Evolutionary conservation across 768 basidiomycete genomes (phyloP).

Genomic region (Phlebiopsis flavidoalba): DNA sequence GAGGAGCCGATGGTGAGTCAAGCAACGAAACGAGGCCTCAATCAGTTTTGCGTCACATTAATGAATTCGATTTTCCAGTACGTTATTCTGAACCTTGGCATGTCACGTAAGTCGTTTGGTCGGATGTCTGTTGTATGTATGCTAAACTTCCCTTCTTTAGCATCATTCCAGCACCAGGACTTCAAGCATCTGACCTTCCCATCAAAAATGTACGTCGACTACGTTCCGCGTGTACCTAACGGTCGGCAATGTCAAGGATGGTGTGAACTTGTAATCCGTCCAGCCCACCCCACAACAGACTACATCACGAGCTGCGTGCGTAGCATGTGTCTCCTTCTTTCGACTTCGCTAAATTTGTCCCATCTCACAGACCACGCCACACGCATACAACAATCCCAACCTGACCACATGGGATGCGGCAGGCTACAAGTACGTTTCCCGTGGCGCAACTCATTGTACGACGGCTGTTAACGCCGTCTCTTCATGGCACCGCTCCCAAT

Average conservation of each 20-base stretch:
- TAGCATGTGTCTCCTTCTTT: neutral
- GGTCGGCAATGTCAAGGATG: slow-evolving; percentile 58
- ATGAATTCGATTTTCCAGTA: slow-evolving; percentile 39
- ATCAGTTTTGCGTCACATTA: no score
- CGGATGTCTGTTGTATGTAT: neutral
- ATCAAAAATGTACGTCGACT: slow-evolving; percentile 78
- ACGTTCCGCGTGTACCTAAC: slow-evolving; percentile 87
- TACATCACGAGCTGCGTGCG: slow-evolving; percentile 74
- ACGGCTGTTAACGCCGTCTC: slow-evolving; percentile 27
- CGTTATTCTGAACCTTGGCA: slow-evolving; percentile 81
- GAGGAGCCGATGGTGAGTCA: slow-evolving; percentile 88
- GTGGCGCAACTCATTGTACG: slow-evolving; percentile 45
- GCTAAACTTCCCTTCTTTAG: slow-evolving; percentile 18
- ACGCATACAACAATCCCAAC: slow-evolving; percentile 76
- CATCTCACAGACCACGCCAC: slow-evolving; percentile 31
- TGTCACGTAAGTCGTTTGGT: slow-evolving; percentile 45
- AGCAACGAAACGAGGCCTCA: neutral
- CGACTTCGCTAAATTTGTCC: neutral
- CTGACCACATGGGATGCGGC: slow-evolving; percentile 81
- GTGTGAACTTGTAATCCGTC: slow-evolving; percentile 78
- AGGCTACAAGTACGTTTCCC: slow-evolving; percentile 74
- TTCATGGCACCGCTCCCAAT: slow-evolving; percentile 12
- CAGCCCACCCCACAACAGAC: slow-evolving; percentile 65
- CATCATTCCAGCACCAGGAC: slow-evolving; percentile 70
- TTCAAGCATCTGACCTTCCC: slow-evolving; percentile 75